Conservation (phyloP, 2,329 filamentous ascomycete species). For the Exophiala viscosa region DNA sequence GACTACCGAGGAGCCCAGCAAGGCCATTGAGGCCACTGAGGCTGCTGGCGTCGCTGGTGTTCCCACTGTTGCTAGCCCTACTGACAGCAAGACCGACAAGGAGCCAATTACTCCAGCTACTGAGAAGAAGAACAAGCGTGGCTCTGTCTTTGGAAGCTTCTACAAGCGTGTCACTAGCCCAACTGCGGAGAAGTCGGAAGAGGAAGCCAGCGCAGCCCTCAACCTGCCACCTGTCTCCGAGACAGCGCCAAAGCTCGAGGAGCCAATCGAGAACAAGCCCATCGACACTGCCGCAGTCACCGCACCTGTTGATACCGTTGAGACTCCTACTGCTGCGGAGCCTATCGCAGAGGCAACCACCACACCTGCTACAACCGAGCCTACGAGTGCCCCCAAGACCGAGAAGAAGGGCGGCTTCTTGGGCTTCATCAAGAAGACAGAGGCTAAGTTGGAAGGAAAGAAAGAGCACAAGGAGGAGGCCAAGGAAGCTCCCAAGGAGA, state of each 20-base stretch:
- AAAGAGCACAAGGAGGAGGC: constrained; percentile 28
- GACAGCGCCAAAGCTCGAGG: constrained; percentile 48
- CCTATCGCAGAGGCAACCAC: constrained; percentile 30
- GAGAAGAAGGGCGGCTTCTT: constrained; percentile 34
- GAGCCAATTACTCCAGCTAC: constrained; percentile 47
- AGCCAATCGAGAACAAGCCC: constrained; percentile 41
- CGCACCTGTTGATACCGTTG: constrained; percentile 39
- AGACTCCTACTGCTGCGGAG: constrained; percentile 33
- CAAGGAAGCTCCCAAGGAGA: constrained; percentile 31
- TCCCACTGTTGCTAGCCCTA: constrained; percentile 43
- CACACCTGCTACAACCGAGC: constrained; percentile 30
- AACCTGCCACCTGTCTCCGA: constrained; percentile 46
- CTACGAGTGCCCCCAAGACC: constrained; percentile 32
- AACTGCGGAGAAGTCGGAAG: constrained; percentile 45
- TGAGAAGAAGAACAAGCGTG: constrained; percentile 77
- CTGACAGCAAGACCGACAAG: constrained; percentile 48
- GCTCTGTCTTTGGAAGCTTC: constrained; percentile 76
- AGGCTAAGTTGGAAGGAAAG: constrained; percentile 29
- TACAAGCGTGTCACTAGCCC: constrained; percentile 59
- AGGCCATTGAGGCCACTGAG: constrained; percentile 39
- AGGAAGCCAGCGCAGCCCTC: constrained; percentile 48
- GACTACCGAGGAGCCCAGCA: constrained; percentile 34
- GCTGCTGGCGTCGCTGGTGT: constrained; percentile 33
- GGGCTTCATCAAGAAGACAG: constrained; percentile 35
- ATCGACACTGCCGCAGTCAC: constrained; percentile 42